phyloP scores from a whole-genome alignment of 1,284 basidiomycete species.

The Fomitiporia mediterranea region DNA sequence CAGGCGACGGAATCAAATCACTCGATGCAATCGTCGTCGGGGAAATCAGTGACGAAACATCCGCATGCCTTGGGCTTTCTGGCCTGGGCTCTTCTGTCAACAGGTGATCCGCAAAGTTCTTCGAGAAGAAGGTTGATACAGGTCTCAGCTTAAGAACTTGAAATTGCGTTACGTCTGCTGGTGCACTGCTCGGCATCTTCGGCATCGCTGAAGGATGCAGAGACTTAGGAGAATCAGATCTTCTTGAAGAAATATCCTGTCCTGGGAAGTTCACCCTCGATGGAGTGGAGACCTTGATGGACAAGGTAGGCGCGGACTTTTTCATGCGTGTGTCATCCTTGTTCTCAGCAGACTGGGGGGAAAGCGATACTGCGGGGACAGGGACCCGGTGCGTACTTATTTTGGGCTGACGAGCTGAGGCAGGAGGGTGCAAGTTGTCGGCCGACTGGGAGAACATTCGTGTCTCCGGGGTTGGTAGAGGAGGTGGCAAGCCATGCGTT shows the following conservation, averaged over 20 bases:
- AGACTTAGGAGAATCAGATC: constrained; percentile 19
- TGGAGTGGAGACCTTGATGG: constrained; percentile 20
- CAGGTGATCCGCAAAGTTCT: constrained; percentile 63
- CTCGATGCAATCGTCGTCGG: constrained; percentile 13
- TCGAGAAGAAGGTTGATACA: constrained; percentile 69
- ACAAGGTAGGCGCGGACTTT: constrained; percentile 12
- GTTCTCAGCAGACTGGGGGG: background rate
- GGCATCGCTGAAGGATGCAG: constrained; percentile 21
- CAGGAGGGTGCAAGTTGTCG: constrained; percentile 4
- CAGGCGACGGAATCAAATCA: constrained; percentile 14
- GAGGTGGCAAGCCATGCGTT: constrained; percentile 38
- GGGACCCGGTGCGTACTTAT: constrained; percentile 36
- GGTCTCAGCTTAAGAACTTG: constrained; percentile 66
- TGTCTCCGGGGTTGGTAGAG: constrained; percentile 48
- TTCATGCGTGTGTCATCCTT: constrained; percentile 13
- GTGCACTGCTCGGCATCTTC: constrained; percentile 45
- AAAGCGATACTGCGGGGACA: constrained; percentile 34
- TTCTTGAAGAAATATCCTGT: background rate
- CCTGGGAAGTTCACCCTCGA: background rate
- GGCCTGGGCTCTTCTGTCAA: constrained; percentile 31
- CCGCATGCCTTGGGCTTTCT: constrained; percentile 32
- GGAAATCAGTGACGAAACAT: constrained; percentile 17
- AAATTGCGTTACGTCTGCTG: constrained; percentile 57
- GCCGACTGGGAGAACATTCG: constrained; percentile 4
- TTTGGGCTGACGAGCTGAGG: constrained; percentile 14